Percentiles rank a stretch among this genome's conserved stretches.
Evolutionary conservation across 768 basidiomycete genomes (phyloP).

Genomic region (Boletus patriciae): DNA sequence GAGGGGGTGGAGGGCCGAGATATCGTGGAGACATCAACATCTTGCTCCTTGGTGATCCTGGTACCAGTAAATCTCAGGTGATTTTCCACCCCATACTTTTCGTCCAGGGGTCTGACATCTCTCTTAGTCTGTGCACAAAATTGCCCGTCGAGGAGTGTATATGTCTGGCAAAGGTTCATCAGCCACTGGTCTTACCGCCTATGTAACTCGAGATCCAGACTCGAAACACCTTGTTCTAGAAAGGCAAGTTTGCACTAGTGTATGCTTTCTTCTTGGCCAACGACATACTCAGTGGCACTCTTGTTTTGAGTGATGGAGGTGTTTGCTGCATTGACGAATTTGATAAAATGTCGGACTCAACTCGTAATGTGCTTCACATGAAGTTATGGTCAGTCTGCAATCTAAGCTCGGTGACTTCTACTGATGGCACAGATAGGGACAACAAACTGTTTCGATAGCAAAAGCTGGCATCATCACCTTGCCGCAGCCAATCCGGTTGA

Average conservation of each 20-base stretch:
- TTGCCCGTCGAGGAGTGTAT: slow-evolving; percentile 96
- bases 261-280: slow-evolving; percentile 3
- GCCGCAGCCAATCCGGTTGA: slow-evolving; percentile 98
- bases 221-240: slow-evolving; percentile 97
- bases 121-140: slow-evolving; percentile 93
- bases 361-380: slow-evolving; percentile 96
- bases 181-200: slow-evolving; percentile 97
- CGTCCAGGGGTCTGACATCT: not conserved
- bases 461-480: slow-evolving; percentile 99
- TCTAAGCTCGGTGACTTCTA: not conserved
- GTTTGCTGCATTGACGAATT: slow-evolving; percentile 99
- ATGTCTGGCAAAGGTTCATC: slow-evolving; percentile 98
- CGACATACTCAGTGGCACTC: slow-evolving; percentile 65
- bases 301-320: slow-evolving; percentile 93
- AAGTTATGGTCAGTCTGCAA: slow-evolving; percentile 79
- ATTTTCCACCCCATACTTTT: slow-evolving; percentile 16
- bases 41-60: slow-evolving; percentile 94
- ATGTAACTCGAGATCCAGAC: slow-evolving; percentile 97
- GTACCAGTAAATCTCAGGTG: slow-evolving; percentile 95
- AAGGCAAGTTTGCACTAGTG: slow-evolving; percentile 45
- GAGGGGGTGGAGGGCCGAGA: slow-evolving; percentile 92
- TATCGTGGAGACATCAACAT: slow-evolving; percentile 99
- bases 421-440: slow-evolving; percentile 62
- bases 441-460: slow-evolving; percentile 99
- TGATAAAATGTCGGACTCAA: slow-evolving; percentile 98